A percentile compares a stretch with the other conserved stretches of the same genome.
These are phyloP conservation scores for Phalaenopsis aphrodite DNA, from an alignment of 106 monocot genomes.

Conservation along the genomic window DNA sequence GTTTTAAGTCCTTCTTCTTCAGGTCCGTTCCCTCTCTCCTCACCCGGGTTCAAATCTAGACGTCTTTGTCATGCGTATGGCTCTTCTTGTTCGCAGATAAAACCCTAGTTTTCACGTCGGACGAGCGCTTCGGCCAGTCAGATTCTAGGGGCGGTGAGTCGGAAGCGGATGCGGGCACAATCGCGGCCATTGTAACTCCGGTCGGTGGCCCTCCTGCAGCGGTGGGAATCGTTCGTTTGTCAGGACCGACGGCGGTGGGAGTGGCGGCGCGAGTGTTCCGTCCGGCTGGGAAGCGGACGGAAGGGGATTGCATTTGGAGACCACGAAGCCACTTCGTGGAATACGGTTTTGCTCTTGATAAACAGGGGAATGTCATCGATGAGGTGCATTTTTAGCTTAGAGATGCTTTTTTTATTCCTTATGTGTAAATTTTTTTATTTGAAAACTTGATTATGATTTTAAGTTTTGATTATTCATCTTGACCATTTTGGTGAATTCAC, in stretches of 20 bases:
- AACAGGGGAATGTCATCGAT: slow-evolving; percentile 58
- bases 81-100: slow-evolving; percentile 8
- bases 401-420: not conserved
- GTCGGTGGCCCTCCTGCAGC: slow-evolving; percentile 76
- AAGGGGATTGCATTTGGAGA: slow-evolving; percentile 29
- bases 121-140: slow-evolving; percentile 24
- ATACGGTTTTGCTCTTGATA: slow-evolving; percentile 63
- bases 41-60: not conserved
- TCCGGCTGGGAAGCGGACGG: slow-evolving; percentile 31
- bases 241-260: slow-evolving; percentile 54
- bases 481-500: too few relatives aligned
- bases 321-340: slow-evolving; percentile 84
- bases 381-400: slow-evolving; percentile 41
- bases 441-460: not conserved
- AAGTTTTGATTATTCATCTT: too few relatives aligned
- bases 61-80: not conserved
- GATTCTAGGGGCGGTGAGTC: not conserved
- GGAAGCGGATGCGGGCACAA: slow-evolving; percentile 27
- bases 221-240: slow-evolving; percentile 79
- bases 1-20: slow-evolving; percentile 13
- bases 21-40: slow-evolving; percentile 10
- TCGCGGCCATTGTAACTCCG: slow-evolving; percentile 87
- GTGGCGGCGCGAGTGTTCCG: slow-evolving; percentile 61
- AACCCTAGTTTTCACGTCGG: slow-evolving; percentile 30
- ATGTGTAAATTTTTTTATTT: not conserved